Evolutionary conservation across 495 filamentous ascomycete species (phyloP).

Genomic region (Neurospora tetrasperma): DNA sequence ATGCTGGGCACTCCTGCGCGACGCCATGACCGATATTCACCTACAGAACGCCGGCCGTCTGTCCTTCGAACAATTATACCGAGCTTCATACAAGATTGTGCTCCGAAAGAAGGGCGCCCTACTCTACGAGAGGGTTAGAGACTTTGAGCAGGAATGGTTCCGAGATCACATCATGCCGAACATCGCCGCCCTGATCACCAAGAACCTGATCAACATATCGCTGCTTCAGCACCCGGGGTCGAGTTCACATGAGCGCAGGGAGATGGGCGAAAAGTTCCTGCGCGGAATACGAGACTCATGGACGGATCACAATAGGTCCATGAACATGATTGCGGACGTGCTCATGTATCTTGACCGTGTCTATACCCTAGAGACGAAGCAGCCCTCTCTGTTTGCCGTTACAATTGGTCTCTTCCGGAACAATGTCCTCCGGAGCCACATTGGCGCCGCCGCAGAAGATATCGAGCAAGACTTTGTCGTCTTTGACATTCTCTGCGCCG

Average conservation of each 20-base stretch:
- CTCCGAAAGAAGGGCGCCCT: conserved; percentile 72
- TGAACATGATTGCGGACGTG: conserved; percentile 97
- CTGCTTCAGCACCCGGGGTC: conserved; percentile 38
- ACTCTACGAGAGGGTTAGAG: conserved; percentile 71
- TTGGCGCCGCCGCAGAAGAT: conserved; percentile 23
- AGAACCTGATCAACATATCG: conserved; percentile 42
- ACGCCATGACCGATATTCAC: conserved; percentile 77
- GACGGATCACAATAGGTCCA: conserved; percentile 81
- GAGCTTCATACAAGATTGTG: conserved; percentile 93
- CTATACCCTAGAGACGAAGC: conserved; percentile 57
- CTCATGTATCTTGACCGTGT: conserved; percentile 97
- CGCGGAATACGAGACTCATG: conserved; percentile 64
- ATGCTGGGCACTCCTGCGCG: conserved; percentile 63
- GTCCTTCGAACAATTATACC: conserved; percentile 93
- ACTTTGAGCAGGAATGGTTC: conserved; percentile 75
- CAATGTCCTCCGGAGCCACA: conserved; percentile 51
- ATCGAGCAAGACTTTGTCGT: conserved; percentile 35
- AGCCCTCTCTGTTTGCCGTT: conserved; percentile 68
- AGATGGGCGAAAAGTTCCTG: conserved; percentile 77
- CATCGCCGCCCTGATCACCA: conserved; percentile 52
- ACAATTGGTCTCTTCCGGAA: conserved; percentile 85
- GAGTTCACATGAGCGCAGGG: conserved; percentile 62
- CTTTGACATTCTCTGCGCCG: conserved; percentile 62
- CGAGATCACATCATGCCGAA: conserved; percentile 51
- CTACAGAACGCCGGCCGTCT: conserved; percentile 81